Evolutionary conservation across 2,329 filamentous ascomycete genomes (phyloP), one percentile per base, ranked within the genome.

Genomic region (Aaosphaeria arxii): DNA sequence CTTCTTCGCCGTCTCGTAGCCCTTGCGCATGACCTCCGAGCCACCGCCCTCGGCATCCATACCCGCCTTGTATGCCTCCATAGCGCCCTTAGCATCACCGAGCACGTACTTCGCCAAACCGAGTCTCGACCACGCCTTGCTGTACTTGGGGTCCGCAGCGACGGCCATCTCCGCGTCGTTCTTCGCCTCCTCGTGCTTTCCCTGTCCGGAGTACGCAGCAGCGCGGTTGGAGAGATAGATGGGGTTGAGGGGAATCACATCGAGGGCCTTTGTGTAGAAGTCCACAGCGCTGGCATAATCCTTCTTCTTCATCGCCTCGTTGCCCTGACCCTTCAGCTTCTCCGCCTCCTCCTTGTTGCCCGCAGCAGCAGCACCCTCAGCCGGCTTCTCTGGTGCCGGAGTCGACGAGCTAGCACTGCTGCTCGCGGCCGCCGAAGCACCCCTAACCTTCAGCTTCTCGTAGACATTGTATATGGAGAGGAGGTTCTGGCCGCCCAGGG

Each of bases 201-300:
- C 83, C 53, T 84, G 84, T 24, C 90, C 92, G 30, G 86, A 91
- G 79, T 95, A 89, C 5, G 94, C 94, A 42, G 94, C 94, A 7
- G 94, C 94, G 58, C 94, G 90, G 83, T 99, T 99, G 54, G 90
- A 96, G 38, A 99, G 87, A 80, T 94, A 99, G 73, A 99, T 94
- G 36, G 91, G 89, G 76, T 99, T 97, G 57, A 83, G 78, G 1
- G 94, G 90, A 58, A 89, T 76, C 45, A 96, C 78, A 47, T 83
- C 80, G 29, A 99, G 84, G 4, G 94, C 94, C 71, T 92, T 81
- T 29, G 89, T 89, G 80, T 99, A 99, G 58, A 88, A 78, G 60
- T 89, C 85, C 68, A 97, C 90, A 53, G 94, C 94, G 39, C 76
- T 65, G 41, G 78, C 63, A 77, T 96, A 96, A 73, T 97, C 90